A percentile compares a stretch with the other conserved stretches of the same genome.
These are phyloP conservation scores for Alternaria sp. DNA, from an alignment of 2,329 filamentous ascomycete species.

Conservation along the genomic window DNA sequence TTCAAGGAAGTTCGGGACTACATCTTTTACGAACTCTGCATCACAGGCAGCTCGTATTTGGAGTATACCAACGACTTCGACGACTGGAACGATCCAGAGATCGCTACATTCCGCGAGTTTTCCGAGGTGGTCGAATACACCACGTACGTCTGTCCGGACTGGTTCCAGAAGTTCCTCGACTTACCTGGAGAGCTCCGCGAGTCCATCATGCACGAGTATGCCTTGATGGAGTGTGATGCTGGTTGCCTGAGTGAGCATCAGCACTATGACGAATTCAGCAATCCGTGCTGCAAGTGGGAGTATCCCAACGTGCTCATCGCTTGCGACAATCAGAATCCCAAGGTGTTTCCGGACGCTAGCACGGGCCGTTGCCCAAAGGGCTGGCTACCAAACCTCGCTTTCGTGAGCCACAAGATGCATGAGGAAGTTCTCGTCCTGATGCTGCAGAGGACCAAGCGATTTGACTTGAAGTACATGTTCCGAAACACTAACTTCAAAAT, in stretches of 20 bases:
- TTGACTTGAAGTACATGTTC: slow-evolving; percentile 3
- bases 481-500: neutral
- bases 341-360: neutral
- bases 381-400: neutral
- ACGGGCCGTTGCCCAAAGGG: neutral
- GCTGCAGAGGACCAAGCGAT: neutral
- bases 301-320: neutral
- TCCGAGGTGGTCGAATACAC: neutral
- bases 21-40: neutral
- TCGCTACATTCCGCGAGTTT: neutral
- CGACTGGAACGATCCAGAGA: neutral
- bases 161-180: neutral
- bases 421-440: neutral
- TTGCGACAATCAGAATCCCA: neutral
- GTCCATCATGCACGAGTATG: neutral
- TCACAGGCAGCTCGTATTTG: neutral
- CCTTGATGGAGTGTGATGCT: neutral
- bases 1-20: rapidly evolving
- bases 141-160: neutral
- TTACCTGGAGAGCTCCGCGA: neutral
- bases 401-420: neutral
- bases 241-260: neutral
- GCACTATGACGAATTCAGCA: neutral
- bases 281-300: neutral
- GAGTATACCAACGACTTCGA: neutral